Evolutionary conservation across 148 eudicot species (phyloP).

Genomic region (Rhododendron kiyosumense): DNA sequence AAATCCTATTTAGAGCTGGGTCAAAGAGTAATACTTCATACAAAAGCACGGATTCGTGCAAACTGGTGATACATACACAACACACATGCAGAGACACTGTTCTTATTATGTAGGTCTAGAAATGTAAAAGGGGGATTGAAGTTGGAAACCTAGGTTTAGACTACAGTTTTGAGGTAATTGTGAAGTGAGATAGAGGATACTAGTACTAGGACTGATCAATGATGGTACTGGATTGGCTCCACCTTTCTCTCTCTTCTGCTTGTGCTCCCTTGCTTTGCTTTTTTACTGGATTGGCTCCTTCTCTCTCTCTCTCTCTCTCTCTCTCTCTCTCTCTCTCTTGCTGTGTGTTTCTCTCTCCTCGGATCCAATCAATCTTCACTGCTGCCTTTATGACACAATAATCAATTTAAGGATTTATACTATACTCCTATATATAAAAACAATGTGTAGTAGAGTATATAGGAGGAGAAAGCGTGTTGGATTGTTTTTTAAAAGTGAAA

Average conservation of each 20-base stretch:
- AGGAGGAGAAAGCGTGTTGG: neutral
- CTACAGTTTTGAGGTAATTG: slow-evolving; percentile 9
- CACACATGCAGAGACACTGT: neutral
- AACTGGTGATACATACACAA: neutral
- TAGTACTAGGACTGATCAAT: neutral
- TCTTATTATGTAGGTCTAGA: neutral
- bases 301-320: neutral
- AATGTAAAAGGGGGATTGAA: neutral
- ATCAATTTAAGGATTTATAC: neutral
- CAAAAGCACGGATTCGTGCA: neutral
- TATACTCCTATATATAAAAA: no score
- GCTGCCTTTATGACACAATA: neutral
- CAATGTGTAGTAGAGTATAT: neutral
- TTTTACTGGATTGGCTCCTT: neutral
- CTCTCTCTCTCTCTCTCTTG: neutral
- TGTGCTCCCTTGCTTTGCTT: neutral
- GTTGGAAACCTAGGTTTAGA: slow-evolving; percentile 8
- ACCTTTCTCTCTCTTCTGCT: neutral
- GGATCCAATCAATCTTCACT: slow-evolving; percentile 15
- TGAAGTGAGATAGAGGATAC: neutral
- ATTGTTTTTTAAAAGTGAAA: neutral
- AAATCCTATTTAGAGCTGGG: neutral
- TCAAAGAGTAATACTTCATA: neutral
- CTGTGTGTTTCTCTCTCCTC: neutral
- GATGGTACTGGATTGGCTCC: neutral